Conservation (phyloP, 176 grass and related monocot species). For the Paspalum notatum region DNA sequence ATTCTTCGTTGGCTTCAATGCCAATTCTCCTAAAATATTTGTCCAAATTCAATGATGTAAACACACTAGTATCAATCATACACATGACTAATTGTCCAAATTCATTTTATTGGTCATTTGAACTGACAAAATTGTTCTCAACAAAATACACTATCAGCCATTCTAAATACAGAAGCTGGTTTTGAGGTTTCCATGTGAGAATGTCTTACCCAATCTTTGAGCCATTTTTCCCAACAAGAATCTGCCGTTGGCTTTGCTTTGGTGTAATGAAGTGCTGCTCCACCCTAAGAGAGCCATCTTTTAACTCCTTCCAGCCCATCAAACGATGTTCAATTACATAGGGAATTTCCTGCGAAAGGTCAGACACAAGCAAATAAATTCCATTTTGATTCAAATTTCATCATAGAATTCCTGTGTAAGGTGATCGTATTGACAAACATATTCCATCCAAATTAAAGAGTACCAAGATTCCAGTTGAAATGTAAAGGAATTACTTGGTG, state of each 20-base stretch:
- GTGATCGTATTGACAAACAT: neutral
- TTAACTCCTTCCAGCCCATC: conserved; percentile 94
- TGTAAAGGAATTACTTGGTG: conserved; percentile 69
- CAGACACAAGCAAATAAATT: conserved; percentile 37
- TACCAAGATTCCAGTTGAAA: conserved; percentile 20
- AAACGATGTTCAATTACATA: conserved; percentile 94
- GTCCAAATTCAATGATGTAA: neutral
- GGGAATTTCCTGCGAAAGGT: conserved; percentile 78
- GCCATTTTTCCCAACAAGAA: conserved; percentile 98
- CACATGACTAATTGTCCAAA: neutral
- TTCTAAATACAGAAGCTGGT: neutral
- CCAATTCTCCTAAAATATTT: conserved; percentile 84
- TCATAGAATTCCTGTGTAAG: neutral
- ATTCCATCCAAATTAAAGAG: conserved; percentile 27
- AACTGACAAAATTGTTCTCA: neutral
- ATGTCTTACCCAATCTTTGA: conserved; percentile 91
- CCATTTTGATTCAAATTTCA: neutral
- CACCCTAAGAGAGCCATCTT: conserved; percentile 93
- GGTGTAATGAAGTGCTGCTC: conserved; percentile 94
- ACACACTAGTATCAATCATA: neutral
- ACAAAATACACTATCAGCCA: conserved; percentile 5
- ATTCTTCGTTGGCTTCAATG: conserved; percentile 93
- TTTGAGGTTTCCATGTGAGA: conserved; percentile 1
- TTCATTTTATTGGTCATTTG: neutral
- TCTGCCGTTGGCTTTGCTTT: conserved; percentile 91